These are phyloP conservation scores for Verticillium isaacii DNA, from an alignment of 2,329 filamentous ascomycete species.

Conservation along the genomic window DNA sequence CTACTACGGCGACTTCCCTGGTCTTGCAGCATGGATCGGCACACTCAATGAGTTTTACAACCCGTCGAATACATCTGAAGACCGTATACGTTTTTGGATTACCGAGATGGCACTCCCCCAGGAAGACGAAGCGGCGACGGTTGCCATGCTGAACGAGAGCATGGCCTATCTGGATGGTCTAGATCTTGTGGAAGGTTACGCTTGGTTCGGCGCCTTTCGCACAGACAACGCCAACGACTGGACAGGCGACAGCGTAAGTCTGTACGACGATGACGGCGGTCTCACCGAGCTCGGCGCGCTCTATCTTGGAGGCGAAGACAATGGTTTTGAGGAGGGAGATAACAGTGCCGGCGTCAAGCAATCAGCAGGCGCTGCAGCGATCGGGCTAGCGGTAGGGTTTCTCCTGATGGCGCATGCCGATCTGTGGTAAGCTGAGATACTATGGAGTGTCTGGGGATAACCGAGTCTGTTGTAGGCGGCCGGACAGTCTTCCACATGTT, in stretches of 20 bases:
- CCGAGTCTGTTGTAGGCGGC: no score
- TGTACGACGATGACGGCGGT: conserved; percentile 30
- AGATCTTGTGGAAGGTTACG: conserved; percentile 29
- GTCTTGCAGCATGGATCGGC: conserved; percentile 28
- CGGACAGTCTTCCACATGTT: no score
- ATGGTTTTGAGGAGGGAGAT: conserved; percentile 29
- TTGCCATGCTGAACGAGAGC: conserved; percentile 35
- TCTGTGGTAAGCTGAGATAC: no score
- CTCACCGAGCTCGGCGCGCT: conserved; percentile 31
- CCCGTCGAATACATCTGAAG: conserved; percentile 6
- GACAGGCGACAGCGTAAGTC: conserved; percentile 30
- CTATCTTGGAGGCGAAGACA: conserved; percentile 32
- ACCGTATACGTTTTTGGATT: conserved; percentile 27
- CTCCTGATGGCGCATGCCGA: no score
- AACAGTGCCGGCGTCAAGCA: conserved; percentile 7
- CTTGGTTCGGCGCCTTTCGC: conserved; percentile 36
- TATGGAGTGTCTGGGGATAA: no score
- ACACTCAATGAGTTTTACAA: conserved; percentile 31
- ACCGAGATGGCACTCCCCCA: conserved; percentile 35
- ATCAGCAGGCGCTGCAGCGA: background rate
- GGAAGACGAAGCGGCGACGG: conserved; percentile 23
- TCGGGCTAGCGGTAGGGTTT: background rate
- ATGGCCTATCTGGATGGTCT: conserved; percentile 26
- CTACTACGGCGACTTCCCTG: conserved; percentile 33
- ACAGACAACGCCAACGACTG: conserved; percentile 30